These are phyloP conservation scores for Hortaea sp. DNA, from an alignment of 2,329 filamentous ascomycete species.

Conservation along the genomic window DNA sequence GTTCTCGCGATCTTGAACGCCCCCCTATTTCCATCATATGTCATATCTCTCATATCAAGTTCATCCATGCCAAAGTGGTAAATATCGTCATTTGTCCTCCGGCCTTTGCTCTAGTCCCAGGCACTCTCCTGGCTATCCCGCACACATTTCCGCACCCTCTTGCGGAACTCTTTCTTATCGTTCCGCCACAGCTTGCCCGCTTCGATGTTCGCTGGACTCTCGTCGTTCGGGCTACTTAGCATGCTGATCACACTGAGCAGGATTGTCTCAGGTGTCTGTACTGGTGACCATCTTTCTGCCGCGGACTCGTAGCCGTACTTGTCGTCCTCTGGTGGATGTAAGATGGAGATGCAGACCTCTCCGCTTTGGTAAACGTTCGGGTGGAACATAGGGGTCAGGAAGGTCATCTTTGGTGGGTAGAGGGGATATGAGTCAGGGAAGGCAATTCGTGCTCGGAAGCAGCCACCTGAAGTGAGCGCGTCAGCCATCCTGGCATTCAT, in stretches of 20 bases:
- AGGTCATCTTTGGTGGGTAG: slow-evolving; percentile 79
- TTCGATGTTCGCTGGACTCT: slow-evolving; percentile 91
- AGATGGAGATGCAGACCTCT: slow-evolving; percentile 90
- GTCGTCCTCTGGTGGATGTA: slow-evolving; percentile 91
- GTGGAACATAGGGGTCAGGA: slow-evolving; percentile 80
- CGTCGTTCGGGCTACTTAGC: slow-evolving; percentile 85
- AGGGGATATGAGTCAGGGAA: slow-evolving; percentile 84
- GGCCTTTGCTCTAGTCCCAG: slow-evolving; percentile 17
- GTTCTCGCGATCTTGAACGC: too few species aligned
- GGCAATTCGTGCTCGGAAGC: slow-evolving; percentile 74
- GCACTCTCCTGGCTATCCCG: slow-evolving; percentile 61
- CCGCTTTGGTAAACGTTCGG: slow-evolving; percentile 85
- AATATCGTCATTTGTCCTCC: too few species aligned
- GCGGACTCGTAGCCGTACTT: slow-evolving; percentile 88
- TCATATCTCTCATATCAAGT: too few species aligned
- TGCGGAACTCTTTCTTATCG: slow-evolving; percentile 68
- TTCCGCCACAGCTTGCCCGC: slow-evolving; percentile 81
- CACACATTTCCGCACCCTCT: slow-evolving; percentile 66
- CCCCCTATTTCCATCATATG: too few species aligned
- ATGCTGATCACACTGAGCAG: slow-evolving; percentile 85
- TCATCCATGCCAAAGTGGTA: too few species aligned
- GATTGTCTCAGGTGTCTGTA: slow-evolving; percentile 92
- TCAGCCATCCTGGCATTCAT: too few species aligned
- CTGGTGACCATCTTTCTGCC: slow-evolving; percentile 84
- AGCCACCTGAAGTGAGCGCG: slow-evolving; percentile 54